phyloP scores from a whole-genome alignment of 1,284 basidiomycete genomes.

The Pterulicium gracile region DNA sequence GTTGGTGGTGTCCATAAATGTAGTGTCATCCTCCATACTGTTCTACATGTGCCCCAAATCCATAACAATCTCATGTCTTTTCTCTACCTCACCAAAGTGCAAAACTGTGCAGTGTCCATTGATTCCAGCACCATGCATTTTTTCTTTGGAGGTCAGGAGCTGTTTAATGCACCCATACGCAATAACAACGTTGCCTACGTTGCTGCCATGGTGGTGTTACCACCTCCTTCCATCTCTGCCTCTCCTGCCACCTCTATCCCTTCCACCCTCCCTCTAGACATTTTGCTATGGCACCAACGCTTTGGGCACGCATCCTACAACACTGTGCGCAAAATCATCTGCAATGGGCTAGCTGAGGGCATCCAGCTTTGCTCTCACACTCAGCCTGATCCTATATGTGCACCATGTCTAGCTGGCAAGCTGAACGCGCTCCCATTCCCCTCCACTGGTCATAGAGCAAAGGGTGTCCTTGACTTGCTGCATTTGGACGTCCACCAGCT shows the following conservation, averaged over 20 bases:
- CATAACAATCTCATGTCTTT: conserved; percentile 9
- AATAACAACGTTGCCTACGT: neutral
- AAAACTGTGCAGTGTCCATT: neutral
- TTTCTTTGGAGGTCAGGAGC: neutral
- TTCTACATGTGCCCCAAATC: conserved; percentile 8
- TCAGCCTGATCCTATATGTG: conserved; percentile 7
- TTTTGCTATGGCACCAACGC: conserved; percentile 12
- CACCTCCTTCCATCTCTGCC: neutral
- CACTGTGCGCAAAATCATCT: neutral
- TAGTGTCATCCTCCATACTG: conserved; percentile 1
- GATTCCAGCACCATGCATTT: neutral
- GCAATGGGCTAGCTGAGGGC: conserved; percentile 4
- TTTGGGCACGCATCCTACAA: conserved; percentile 10
- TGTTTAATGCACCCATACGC: neutral
- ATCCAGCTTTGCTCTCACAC: neutral
- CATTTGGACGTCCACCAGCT: conserved; percentile 18
- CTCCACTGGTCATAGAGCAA: neutral
- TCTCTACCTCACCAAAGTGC: neutral
- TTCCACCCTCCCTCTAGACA: conserved; percentile 10
- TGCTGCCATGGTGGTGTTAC: neutral
- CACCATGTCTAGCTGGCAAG: conserved; percentile 12
- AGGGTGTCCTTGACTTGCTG: conserved; percentile 10
- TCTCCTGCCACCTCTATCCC: neutral
- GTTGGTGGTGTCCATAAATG: neutral
- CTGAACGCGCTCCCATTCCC: conserved; percentile 9